These are phyloP conservation scores for Fusarium agapanthi DNA, from an alignment of 2,329 filamentous ascomycete species.

Conservation along the genomic window DNA sequence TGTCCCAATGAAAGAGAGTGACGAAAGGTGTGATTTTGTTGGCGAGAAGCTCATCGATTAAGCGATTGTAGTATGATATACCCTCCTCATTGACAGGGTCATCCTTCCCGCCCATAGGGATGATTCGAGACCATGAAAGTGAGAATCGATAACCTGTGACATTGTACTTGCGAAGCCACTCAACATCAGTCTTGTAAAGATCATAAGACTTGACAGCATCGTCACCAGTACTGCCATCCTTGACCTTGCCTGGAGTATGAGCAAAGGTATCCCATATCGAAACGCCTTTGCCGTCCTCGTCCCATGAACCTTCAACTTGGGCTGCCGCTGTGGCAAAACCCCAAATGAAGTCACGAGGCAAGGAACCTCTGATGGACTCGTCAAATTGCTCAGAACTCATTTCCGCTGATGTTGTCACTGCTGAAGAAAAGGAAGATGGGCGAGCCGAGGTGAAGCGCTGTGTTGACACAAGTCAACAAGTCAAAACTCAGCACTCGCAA, in stretches of 20 bases:
- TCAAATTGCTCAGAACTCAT: slow-evolving; percentile 18
- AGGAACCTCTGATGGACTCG: slow-evolving; percentile 8
- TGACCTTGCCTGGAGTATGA: slow-evolving; percentile 50
- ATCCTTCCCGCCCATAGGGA: slow-evolving; percentile 69
- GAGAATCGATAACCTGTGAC: slow-evolving; percentile 71
- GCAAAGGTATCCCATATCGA: slow-evolving; percentile 54
- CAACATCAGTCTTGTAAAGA: slow-evolving; percentile 58
- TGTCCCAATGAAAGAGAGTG: slow-evolving; percentile 73
- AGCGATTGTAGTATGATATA: slow-evolving; percentile 65
- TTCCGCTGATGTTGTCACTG: not conserved
- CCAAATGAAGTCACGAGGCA: slow-evolving; percentile 40
- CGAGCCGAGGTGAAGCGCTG: not conserved
- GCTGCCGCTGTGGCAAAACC: slow-evolving; percentile 53
- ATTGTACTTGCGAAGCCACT: slow-evolving; percentile 65
- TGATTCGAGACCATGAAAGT: slow-evolving; percentile 71
- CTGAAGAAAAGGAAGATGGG: not conserved
- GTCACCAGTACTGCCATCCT: slow-evolving; percentile 51
- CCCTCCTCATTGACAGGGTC: slow-evolving; percentile 70
- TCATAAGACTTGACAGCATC: slow-evolving; percentile 52
- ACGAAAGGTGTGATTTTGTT: slow-evolving; percentile 68
- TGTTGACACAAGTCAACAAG: not conserved
- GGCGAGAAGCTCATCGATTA: slow-evolving; percentile 63
- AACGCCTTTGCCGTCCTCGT: slow-evolving; percentile 52
- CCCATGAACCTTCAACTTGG: slow-evolving; percentile 54
- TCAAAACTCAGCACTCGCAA: no score